A percentile compares a stretch with the other conserved stretches of the same genome.
These are phyloP conservation scores for Emergomyces africanus DNA, from an alignment of 2,329 filamentous ascomycete genomes.

Conservation along the genomic window DNA sequence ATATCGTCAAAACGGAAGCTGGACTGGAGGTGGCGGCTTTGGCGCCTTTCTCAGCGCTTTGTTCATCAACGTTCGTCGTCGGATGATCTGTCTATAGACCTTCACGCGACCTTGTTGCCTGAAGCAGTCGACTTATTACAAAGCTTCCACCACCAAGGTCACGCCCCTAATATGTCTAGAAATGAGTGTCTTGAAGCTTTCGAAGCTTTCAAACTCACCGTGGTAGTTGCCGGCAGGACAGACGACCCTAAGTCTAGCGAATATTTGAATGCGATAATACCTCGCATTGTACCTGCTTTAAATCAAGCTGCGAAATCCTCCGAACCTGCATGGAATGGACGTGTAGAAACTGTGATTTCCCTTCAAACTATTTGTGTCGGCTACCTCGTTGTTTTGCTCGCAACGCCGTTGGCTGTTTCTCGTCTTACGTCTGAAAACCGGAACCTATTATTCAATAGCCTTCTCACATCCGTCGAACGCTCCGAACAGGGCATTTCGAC, in stretches of 20 bases:
- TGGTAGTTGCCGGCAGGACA: conserved; percentile 16
- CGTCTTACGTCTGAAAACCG: conserved; percentile 19
- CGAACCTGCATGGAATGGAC: conserved; percentile 25
- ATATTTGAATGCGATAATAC: conserved; percentile 15
- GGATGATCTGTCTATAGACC: conserved; percentile 12
- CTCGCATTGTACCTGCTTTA: not conserved
- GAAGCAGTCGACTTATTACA: conserved; percentile 19
- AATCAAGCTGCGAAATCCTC: conserved; percentile 17
- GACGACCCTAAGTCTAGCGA: conserved; percentile 9
- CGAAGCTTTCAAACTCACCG: conserved; percentile 25
- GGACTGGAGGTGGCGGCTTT: conserved; percentile 31
- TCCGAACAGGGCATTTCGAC: not conserved
- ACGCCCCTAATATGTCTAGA: conserved; percentile 8
- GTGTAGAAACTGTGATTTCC: conserved; percentile 22
- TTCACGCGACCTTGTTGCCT: conserved; percentile 16
- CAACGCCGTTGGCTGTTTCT: conserved; percentile 19
- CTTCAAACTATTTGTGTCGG: conserved; percentile 17
- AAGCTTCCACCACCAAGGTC: conserved; percentile 16
- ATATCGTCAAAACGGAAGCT: conserved; percentile 19
- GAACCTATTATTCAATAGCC: conserved; percentile 20
- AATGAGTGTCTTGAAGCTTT: conserved; percentile 24
- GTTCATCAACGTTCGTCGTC: conserved; percentile 18
- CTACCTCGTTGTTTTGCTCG: conserved; percentile 23
- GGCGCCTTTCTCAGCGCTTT: conserved; percentile 25
- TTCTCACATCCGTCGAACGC: conserved; percentile 13